Evolutionary conservation across 331 rosid species (phyloP), one percentile per base, ranked within the genome.

Genomic region (Cydonia oblonga): DNA sequence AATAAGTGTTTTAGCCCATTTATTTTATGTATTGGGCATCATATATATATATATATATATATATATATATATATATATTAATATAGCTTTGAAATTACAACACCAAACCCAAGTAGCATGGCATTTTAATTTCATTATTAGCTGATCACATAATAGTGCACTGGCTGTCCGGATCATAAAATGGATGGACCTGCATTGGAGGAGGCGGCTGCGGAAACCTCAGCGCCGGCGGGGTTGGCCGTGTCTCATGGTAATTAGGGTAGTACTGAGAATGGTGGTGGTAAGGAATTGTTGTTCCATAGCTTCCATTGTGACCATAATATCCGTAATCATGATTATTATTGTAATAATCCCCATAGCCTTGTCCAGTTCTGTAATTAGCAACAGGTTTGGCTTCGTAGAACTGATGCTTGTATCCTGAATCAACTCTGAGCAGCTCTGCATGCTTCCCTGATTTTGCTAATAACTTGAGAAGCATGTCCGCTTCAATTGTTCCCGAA

Each of bases 121-220:
- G 42, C 13, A 10, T 38, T 38, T 38, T 38, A 38, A 38, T 38
- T 38, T 38, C 13, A 38, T 38, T 38, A 38, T 38, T 38, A 38
- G 33, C 4, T 8, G 16, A 20, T 77, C 52, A 70, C 72, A 70
- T 70, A 29, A 77, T 63, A 30, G 26, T 19, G 61, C 81, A 70
- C 4, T 22, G 24, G 1, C 33, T 18, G 5, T 70, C 33, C 3
- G 72, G 51, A 70, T 70, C 71, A 20, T 63, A 60, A 15, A 58
- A 71, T 2, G 75, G 61, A 40, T 44, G 38, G 29, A 51, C 23
- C 14, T 51, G 54, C 64, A 24, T 3, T 3, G 62, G 63, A 3
- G 71, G 71, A 19, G 74, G 74, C 3, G 73, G 69, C 30, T 76
- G 79, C 6, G 73, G 79, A 53, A 74, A 74, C 12, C 53, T 46